A percentile compares a stretch with the other conserved stretches of the same genome.
These are phyloP conservation scores for Nevesoporus exiguus DNA, from an alignment of 768 basidiomycete species.

Conservation along the genomic window DNA sequence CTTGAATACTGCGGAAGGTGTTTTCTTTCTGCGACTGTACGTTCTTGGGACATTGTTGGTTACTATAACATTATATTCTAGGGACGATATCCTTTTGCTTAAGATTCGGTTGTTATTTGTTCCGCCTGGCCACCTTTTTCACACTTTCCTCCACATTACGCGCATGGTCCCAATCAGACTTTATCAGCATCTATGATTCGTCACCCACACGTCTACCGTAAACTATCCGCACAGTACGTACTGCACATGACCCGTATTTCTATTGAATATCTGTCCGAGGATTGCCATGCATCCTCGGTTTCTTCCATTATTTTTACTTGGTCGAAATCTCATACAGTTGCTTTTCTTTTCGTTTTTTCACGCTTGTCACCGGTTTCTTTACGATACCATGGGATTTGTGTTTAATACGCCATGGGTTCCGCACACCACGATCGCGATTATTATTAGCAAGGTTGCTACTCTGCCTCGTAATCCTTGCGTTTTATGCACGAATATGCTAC, in stretches of 20 bases:
- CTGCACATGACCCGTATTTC: conserved; percentile 31
- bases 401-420: conserved; percentile 9
- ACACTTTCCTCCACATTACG: conserved; percentile 3
- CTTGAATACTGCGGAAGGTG: conserved; percentile 22
- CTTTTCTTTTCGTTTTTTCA: conserved; percentile 3
- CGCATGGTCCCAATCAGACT: conserved; percentile 2
- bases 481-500: conserved; percentile 18
- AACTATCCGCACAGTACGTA: conserved; percentile 27
- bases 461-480: conserved; percentile 13
- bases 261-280: conserved; percentile 21
- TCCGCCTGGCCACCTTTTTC: conserved; percentile 15
- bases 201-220: conserved; percentile 21
- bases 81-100: conserved; percentile 32
- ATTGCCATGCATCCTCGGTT: not conserved
- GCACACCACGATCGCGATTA: conserved; percentile 20
- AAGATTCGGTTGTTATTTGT: conserved; percentile 8
- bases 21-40: conserved; percentile 24
- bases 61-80: conserved; percentile 35
- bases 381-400: conserved; percentile 14
- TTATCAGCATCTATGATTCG: conserved; percentile 28
- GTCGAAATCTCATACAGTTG: not conserved
- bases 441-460: conserved; percentile 20
- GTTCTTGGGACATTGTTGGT: conserved; percentile 36
- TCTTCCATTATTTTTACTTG: not conserved
- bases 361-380: conserved; percentile 5